phyloP scores from a whole-genome alignment of 2,329 filamentous ascomycete species.

The Apiospora phragmitis region DNA sequence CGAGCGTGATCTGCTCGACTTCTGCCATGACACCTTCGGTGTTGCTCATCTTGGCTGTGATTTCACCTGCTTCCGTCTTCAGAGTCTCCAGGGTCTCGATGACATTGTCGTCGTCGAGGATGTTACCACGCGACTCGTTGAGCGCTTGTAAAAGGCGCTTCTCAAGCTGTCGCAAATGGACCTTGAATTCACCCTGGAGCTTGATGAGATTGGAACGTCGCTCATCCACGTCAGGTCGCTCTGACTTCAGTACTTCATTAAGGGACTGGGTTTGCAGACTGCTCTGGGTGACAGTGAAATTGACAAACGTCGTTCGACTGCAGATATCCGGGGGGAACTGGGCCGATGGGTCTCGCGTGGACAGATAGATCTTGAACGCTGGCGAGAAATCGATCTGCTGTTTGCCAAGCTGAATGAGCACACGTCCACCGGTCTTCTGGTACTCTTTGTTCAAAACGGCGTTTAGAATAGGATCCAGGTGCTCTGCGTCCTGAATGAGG shows the following conservation, averaged over 20 bases:
- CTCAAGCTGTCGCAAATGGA: constrained; percentile 94
- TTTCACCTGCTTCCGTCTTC: constrained; percentile 96
- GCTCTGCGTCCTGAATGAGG: constrained; percentile 96
- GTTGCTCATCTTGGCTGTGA: constrained; percentile 92
- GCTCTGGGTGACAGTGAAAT: constrained; percentile 98
- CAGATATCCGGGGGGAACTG: constrained; percentile 96
- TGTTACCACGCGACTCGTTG: constrained; percentile 96
- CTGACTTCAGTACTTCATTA: constrained; percentile 95
- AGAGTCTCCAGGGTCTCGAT: constrained; percentile 97
- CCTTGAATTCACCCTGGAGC: constrained; percentile 97
- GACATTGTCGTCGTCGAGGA: constrained; percentile 96
- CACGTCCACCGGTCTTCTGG: constrained; percentile 95
- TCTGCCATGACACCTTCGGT: constrained; percentile 98
- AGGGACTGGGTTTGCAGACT: constrained; percentile 97
- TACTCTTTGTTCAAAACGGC: constrained; percentile 99
- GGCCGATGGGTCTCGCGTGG: constrained; percentile 93
- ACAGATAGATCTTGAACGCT: constrained; percentile 91
- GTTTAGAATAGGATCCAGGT: constrained; percentile 94
- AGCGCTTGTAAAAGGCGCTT: constrained; percentile 91
- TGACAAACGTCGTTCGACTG: constrained; percentile 98
- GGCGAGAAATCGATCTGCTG: constrained; percentile 99
- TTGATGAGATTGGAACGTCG: constrained; percentile 96
- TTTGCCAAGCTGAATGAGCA: constrained; percentile 96
- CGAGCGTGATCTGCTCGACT: constrained; percentile 91
- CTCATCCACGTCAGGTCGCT: constrained; percentile 96